phyloP scores from a whole-genome alignment of 2,329 filamentous ascomycete species.

The Talaromyces islandicus region DNA sequence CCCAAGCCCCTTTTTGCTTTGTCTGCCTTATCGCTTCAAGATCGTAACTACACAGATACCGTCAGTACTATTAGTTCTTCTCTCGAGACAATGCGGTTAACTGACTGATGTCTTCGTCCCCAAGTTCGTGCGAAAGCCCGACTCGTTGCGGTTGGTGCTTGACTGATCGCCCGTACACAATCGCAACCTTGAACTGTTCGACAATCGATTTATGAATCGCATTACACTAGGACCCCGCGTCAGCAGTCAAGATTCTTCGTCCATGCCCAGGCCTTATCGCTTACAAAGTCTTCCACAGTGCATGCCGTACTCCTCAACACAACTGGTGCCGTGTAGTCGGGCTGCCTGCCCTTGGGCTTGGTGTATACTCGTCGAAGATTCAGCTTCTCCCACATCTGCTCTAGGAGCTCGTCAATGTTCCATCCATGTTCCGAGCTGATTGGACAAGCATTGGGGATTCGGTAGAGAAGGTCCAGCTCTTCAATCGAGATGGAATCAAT shows the following conservation, averaged over 20 bases:
- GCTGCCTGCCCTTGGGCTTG: constrained; percentile 91
- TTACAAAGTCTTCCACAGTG: constrained; percentile 95
- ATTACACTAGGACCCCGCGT: constrained; percentile 63
- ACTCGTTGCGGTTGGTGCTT: constrained; percentile 98
- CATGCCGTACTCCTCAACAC: constrained; percentile 76
- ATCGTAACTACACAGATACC: constrained; percentile 50
- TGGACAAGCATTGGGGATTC: constrained; percentile 92
- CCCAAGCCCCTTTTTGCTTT: not conserved
- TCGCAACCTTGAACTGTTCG: constrained; percentile 89
- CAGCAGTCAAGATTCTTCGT: constrained; percentile 27
- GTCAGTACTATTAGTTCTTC: constrained; percentile 17
- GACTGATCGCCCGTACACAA: constrained; percentile 96
- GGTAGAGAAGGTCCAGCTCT: constrained; percentile 90
- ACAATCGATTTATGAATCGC: constrained; percentile 93
- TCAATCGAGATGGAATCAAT: constrained; percentile 98
- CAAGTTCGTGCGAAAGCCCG: constrained; percentile 82
- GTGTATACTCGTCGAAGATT: constrained; percentile 90
- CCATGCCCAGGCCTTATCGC: constrained; percentile 26
- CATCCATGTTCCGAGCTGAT: constrained; percentile 97
- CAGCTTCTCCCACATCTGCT: constrained; percentile 98
- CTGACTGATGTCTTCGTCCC: constrained; percentile 94
- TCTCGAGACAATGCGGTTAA: constrained; percentile 15
- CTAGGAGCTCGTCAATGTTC: constrained; percentile 95
- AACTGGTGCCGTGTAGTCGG: constrained; percentile 87
- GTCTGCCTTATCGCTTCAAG: constrained; percentile 56